Evolutionary conservation across 2,329 filamentous ascomycete species (phyloP).

Genomic region (Thelonectria blattea): DNA sequence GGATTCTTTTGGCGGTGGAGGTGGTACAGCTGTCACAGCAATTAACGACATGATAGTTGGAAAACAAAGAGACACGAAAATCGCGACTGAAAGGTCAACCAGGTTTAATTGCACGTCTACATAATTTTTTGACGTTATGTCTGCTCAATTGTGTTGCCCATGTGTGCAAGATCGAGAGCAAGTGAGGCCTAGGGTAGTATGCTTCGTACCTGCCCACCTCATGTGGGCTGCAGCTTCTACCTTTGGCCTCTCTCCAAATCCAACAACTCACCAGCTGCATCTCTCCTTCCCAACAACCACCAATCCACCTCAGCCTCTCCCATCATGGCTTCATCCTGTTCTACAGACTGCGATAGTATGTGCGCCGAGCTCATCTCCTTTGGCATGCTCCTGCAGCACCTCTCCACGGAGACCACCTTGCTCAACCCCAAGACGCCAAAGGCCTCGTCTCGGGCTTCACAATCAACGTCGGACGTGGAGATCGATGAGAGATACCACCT

Average conservation of each 20-base stretch:
- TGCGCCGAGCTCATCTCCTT: conserved; percentile 47
- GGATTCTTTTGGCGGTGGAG: not conserved
- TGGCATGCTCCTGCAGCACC: conserved; percentile 44
- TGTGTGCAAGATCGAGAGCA: no score
- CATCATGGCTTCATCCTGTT: conserved; percentile 29
- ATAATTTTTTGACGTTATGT: no score
- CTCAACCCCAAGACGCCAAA: conserved; percentile 20
- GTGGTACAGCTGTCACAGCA: not conserved
- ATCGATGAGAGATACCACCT: not conserved
- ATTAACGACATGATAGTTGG: not conserved
- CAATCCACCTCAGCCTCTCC: not conserved
- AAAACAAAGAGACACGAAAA: not conserved
- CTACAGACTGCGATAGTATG: conserved; percentile 38
- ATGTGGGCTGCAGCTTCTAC: no score
- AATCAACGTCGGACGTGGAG: conserved; percentile 21
- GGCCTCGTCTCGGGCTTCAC: conserved; percentile 5
- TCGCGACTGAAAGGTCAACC: not conserved
- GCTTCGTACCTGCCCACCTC: no score
- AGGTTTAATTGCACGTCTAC: not conserved
- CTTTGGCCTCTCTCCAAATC: not conserved
- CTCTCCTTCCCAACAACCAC: conserved; percentile 1
- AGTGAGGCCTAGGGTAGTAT: no score
- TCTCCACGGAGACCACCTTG: conserved; percentile 40
- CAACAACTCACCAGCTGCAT: not conserved
- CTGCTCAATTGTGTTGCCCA: no score